Percentiles rank a stretch among this genome's conserved stretches.
These are phyloP conservation scores for Fusarium sp. DNA, from an alignment of 2,329 filamentous ascomycete species.

Conservation along the genomic window DNA sequence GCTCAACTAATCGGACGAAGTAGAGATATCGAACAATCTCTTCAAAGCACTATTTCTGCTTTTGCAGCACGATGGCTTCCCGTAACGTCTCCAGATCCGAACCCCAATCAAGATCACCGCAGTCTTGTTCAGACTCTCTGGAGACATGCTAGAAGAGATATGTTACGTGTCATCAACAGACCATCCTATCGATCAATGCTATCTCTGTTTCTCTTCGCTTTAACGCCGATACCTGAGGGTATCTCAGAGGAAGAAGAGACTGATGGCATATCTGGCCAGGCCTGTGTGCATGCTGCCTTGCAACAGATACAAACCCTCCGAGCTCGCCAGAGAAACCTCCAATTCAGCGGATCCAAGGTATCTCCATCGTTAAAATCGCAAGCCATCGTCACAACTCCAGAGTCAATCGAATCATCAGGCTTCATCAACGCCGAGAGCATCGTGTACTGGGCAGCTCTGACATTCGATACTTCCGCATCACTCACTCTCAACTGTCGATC, in stretches of 20 bases:
- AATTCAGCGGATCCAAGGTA: conserved; percentile 58
- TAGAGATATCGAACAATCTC: conserved; percentile 46
- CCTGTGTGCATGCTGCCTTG: conserved; percentile 57
- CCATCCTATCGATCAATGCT: conserved; percentile 58
- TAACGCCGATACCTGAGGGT: conserved; percentile 57
- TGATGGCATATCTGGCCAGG: conserved; percentile 56
- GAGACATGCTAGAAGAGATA: conserved; percentile 55
- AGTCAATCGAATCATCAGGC: conserved; percentile 48
- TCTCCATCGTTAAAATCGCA: conserved; percentile 45
- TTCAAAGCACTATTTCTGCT: conserved; percentile 47
- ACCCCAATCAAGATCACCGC: conserved; percentile 24
- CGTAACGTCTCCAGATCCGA: conserved; percentile 23
- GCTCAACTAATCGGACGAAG: conserved; percentile 15
- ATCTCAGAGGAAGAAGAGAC: conserved; percentile 58
- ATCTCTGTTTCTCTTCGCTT: conserved; percentile 56
- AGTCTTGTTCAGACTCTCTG: conserved; percentile 49
- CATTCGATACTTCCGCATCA: conserved; percentile 58
- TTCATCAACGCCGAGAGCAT: conserved; percentile 57
- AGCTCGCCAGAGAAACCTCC: conserved; percentile 55
- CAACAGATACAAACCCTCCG: conserved; percentile 58
- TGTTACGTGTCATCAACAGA: conserved; percentile 58
- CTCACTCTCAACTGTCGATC: conserved; percentile 58
- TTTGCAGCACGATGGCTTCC: conserved; percentile 52
- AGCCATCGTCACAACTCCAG: conserved; percentile 44
- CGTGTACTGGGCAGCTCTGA: conserved; percentile 58